Conservation (phyloP, 2,329 filamentous ascomycete genomes). For the Aureobasidium mangrovei region DNA sequence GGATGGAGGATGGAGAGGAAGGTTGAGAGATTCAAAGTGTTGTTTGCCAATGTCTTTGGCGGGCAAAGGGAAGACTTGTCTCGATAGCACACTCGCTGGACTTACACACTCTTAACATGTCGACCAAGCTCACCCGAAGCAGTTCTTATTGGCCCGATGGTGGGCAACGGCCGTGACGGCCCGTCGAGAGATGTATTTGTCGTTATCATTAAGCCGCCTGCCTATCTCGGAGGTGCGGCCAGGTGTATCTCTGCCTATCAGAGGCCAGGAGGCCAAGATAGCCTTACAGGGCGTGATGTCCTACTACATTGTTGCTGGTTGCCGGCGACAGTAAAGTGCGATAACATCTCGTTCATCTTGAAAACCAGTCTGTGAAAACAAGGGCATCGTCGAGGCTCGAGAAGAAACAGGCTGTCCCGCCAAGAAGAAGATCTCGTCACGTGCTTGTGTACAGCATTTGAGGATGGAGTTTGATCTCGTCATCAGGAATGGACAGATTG, state of each 20-base stretch:
- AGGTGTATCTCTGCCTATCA: conserved; percentile 8
- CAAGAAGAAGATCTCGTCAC: not conserved
- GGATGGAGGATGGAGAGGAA: too few species aligned
- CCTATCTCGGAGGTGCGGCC: not conserved
- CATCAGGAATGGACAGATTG: conserved; percentile 35
- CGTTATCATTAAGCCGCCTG: not conserved
- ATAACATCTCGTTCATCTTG: not conserved
- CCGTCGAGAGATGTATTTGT: not conserved
- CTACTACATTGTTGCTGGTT: not conserved
- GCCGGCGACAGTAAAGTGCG: not conserved
- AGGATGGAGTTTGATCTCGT: conserved; percentile 32
- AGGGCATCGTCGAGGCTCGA: not conserved
- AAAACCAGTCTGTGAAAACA: not conserved
- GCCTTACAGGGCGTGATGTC: too few species aligned
- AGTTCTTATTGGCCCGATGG: too few species aligned
- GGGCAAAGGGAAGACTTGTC: not conserved
- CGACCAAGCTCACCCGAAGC: not conserved
- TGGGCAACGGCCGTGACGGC: not conserved
- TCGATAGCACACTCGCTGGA: not conserved
- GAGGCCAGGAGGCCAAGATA: not conserved
- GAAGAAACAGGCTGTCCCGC: not conserved
- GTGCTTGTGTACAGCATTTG: not conserved
- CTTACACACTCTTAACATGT: not conserved
- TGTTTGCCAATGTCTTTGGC: not conserved
- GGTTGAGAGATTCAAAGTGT: too few species aligned